Percentiles rank a stretch among this genome's conserved stretches.
phyloP scores from a whole-genome alignment of 345 rosid genomes.

The Linum lewisii region DNA sequence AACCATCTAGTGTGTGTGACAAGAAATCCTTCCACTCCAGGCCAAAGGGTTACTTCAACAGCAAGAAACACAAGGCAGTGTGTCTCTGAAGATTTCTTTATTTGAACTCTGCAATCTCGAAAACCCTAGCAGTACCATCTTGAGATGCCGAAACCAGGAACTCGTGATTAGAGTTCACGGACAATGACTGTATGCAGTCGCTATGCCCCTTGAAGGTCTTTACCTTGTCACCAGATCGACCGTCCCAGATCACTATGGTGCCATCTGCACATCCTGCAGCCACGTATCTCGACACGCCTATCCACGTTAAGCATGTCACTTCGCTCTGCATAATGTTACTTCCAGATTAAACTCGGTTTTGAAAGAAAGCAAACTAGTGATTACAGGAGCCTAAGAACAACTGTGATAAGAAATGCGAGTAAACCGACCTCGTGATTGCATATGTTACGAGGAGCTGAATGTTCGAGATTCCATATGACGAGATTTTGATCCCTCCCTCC shows the following conservation, averaged over 20 bases:
- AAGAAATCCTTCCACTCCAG: too few species aligned
- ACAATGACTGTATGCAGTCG: constrained; percentile 44
- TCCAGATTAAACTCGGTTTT: background rate
- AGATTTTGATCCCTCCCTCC: constrained; percentile 85
- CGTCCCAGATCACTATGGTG: constrained; percentile 66
- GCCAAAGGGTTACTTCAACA: too few species aligned
- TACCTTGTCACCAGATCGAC: constrained; percentile 62
- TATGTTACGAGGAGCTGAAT: constrained; percentile 54
- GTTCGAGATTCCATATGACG: constrained; percentile 73
- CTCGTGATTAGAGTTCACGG: constrained; percentile 38
- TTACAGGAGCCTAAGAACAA: background rate
- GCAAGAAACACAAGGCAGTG: too few species aligned
- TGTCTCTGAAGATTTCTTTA: constrained; percentile 7
- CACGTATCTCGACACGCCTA: constrained; percentile 52
- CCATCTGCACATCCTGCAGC: constrained; percentile 78
- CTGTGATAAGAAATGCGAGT: background rate
- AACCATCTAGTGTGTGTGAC: too few species aligned
- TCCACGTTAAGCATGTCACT: constrained; percentile 70
- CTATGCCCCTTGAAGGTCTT: constrained; percentile 61
- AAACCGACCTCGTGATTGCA: constrained; percentile 63
- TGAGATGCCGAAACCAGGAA: constrained; percentile 58
- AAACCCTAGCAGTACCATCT: constrained; percentile 73
- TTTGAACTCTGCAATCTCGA: constrained; percentile 46
- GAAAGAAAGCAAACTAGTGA: background rate
- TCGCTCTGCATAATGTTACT: constrained; percentile 44